Evolutionary conservation across 257 asterid genomes (phyloP).

Genomic region (Salvia hispanica): DNA sequence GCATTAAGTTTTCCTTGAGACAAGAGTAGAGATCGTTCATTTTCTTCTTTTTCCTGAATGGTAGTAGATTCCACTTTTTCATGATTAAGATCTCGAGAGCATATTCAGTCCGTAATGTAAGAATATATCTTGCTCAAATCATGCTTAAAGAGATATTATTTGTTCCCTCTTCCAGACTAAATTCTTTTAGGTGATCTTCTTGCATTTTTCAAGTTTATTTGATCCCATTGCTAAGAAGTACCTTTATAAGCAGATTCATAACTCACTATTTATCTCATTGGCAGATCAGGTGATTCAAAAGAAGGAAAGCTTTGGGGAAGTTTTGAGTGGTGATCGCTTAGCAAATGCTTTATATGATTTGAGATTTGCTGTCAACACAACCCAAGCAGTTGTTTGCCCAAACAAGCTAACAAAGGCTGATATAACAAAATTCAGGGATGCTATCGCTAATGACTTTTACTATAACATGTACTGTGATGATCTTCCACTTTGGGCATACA

Average conservation of each 20-base stretch:
- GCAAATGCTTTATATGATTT: conserved; percentile 59
- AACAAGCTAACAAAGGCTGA: conserved; percentile 51
- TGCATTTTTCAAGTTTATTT: conserved; percentile 17
- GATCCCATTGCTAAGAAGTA: not conserved
- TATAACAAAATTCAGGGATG: conserved; percentile 61
- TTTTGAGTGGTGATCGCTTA: conserved; percentile 70
- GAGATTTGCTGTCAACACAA: conserved; percentile 59
- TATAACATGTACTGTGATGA: conserved; percentile 85
- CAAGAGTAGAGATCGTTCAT: not conserved
- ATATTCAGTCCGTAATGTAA: conserved; percentile 16
- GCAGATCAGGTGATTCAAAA: conserved; percentile 60
- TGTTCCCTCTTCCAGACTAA: conserved; percentile 21
- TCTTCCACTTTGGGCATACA: conserved; percentile 93
- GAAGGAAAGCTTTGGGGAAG: conserved; percentile 77
- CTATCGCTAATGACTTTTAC: conserved; percentile 65
- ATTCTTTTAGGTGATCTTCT: not conserved
- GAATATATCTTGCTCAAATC: not conserved
- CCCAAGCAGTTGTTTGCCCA: conserved; percentile 60
- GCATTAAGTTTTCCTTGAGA: conserved; percentile 9
- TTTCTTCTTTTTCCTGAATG: not conserved
- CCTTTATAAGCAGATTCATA: conserved; percentile 21
- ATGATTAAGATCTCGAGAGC: not conserved
- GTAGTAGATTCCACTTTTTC: conserved; percentile 6
- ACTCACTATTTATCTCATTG: conserved; percentile 22
- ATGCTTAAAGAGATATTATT: conserved; percentile 4